phyloP scores from a whole-genome alignment of 495 filamentous ascomycete genomes.

The Xanthoparmelia taractica region DNA sequence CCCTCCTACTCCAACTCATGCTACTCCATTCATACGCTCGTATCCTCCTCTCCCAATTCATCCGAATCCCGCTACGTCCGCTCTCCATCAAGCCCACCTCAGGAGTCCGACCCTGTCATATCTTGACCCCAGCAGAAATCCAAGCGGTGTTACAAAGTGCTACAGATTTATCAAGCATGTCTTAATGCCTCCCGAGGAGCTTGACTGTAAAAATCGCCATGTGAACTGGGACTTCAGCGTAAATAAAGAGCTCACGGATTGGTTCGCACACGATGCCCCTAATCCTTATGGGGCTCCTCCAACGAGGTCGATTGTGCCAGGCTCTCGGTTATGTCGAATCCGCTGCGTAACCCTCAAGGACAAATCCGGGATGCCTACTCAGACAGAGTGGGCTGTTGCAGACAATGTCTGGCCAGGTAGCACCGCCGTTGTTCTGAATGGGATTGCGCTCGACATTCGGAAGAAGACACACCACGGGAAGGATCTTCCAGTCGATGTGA shows the following conservation, averaged over 20 bases:
- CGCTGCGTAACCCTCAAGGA: conserved; percentile 36
- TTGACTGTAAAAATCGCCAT: conserved; percentile 17
- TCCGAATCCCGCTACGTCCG: conserved; percentile 38
- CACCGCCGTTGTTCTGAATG: conserved; percentile 65
- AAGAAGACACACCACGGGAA: conserved; percentile 63
- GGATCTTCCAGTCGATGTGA: conserved; percentile 68
- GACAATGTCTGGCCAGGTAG: conserved; percentile 66
- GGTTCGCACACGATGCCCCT: conserved; percentile 14
- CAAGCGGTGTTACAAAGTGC: conserved; percentile 9
- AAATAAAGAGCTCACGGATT: conserved; percentile 3
- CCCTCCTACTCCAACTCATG: background rate
- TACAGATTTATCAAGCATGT: conserved; percentile 18
- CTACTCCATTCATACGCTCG: conserved; percentile 9
- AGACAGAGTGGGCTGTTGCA: conserved; percentile 50
- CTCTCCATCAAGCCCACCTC: conserved; percentile 51
- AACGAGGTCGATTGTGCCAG: conserved; percentile 17
- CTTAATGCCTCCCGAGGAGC: background rate
- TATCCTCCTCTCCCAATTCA: conserved; percentile 28
- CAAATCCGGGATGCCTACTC: conserved; percentile 19
- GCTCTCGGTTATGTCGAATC: conserved; percentile 36
- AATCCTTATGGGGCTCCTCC: conserved; percentile 10
- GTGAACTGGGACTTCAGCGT: conserved; percentile 18
- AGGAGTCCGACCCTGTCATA: conserved; percentile 46
- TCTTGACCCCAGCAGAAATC: conserved; percentile 11
- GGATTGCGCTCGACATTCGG: conserved; percentile 46